Base-by-base conservation (phyloP, 192 early-diverging fungal genomes). In the Neocallimastix lanati region DNA sequence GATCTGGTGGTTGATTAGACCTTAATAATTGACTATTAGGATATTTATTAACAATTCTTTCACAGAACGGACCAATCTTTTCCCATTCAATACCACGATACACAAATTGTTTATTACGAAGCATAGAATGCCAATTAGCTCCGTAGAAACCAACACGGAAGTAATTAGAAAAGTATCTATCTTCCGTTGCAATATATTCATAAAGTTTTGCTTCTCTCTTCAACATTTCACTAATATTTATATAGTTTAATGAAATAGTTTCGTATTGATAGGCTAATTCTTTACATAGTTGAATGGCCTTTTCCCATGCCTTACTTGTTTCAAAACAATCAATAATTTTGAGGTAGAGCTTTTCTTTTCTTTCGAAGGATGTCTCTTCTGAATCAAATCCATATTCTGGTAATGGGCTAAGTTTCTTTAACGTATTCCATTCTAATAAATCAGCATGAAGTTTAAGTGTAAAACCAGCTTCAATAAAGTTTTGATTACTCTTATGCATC, bases 101-200 rank as follows among this genome's bases (percentile, higher is more conserved):
- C 15, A 94, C 84, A 78, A 92, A 93, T 77, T 93, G 90, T 13
- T 88, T 88, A 76, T 88, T 88, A 35, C 90, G 86, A 28, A 91
- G 58, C 77, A 84, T 82, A 13, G 82, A 81, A 6, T 84, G 81
- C 58, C 89, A 92, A 2, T 87, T 91, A 27, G 82, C 78, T 25
- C 93, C 93, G 81, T 91, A 93, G 79, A 91, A 93, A 2, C 86
- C 90, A 28, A 94, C 93, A n/a, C 91, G 87, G 82, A 90, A 94
- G 82, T 92, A 94, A 38, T 86, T 85, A 12, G 82, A 85, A 76
- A 84, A 89, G 77, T 86, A 89, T 18, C 88, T 78, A 77, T 89
- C 85, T 79, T 84, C 88, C 81, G 81, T 86, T 13, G 85, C 78
- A 50, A 88, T 88, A 36, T 81, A 82, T 5, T 89, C 86, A 37